Evolutionary conservation across 352 stramenopile genomes (phyloP).

Genomic region (Globisporangium viniferum): DNA sequence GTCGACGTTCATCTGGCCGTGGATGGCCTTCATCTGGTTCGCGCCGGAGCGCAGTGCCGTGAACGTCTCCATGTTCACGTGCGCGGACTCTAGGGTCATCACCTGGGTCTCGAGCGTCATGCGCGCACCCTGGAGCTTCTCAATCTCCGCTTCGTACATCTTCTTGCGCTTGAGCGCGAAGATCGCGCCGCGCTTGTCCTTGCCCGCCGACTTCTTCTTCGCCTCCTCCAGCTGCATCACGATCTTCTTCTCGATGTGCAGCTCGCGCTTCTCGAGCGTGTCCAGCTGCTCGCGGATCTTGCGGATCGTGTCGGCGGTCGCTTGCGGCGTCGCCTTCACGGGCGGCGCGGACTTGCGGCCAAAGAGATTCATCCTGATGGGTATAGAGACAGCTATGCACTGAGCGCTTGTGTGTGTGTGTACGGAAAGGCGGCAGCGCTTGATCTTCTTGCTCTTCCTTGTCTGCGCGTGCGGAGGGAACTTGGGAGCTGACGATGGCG

Average conservation of each 20-base stretch:
- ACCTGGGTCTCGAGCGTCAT: constrained; percentile 96
- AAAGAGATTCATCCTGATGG: constrained; percentile 78
- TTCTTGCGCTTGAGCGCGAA: constrained; percentile 99
- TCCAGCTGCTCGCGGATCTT: constrained; percentile 90
- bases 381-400: too few species aligned
- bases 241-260: constrained; percentile 97
- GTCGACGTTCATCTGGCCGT: constrained; percentile 95
- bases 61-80: constrained; percentile 97
- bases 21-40: constrained; percentile 95
- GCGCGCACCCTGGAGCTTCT: constrained; percentile 96
- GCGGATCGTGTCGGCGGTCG: constrained; percentile 88
- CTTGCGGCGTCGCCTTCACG: constrained; percentile 43
- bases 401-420: neutral
- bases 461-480: neutral
- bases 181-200: constrained; percentile 97
- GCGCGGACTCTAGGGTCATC: constrained; percentile 90
- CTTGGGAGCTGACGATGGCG: neutral
- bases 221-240: constrained; percentile 90
- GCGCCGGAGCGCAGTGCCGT: constrained; percentile 91
- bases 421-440: neutral
- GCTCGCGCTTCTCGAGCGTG: constrained; percentile 92
- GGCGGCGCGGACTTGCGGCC: constrained; percentile 70
- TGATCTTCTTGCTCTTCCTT: neutral
- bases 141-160: constrained; percentile 96
- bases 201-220: constrained; percentile 94